phyloP scores from a whole-genome alignment of 1,284 basidiomycete species.

The Ganoderma resinaceum region DNA sequence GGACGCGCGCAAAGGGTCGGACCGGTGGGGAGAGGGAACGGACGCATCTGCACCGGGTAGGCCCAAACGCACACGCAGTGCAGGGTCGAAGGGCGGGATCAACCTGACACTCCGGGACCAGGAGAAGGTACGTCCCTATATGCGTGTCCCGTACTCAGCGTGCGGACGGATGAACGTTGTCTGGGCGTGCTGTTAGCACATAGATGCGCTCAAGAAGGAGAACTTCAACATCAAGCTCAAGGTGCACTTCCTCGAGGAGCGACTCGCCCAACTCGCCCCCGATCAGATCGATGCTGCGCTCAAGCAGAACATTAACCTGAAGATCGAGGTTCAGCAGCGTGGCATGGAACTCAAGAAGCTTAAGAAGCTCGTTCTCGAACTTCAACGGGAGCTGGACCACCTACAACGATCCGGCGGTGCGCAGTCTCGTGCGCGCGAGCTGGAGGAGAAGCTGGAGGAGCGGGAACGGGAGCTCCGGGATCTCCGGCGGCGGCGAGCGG shows the following conservation, averaged over 20 bases:
- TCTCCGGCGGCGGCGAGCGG: conserved; percentile 53
- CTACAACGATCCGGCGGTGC: conserved; percentile 64
- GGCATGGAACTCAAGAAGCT: conserved; percentile 94
- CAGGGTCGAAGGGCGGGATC: conserved; percentile 56
- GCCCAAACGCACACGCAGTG: conserved; percentile 48
- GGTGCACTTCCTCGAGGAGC: conserved; percentile 92
- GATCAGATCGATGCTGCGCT: conserved; percentile 92
- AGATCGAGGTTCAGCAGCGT: conserved; percentile 91
- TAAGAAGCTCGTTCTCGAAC: conserved; percentile 87
- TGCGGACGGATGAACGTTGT: not conserved
- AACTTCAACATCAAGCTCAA: conserved; percentile 95
- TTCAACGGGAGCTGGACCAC: conserved; percentile 80
- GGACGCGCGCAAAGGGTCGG: conserved; percentile 47
- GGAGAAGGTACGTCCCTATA: conserved; percentile 75
- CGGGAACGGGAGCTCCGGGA: conserved; percentile 73
- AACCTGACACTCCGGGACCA: conserved; percentile 91
- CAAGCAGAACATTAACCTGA: conserved; percentile 94
- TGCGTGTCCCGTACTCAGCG: not conserved
- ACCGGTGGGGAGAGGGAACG: conserved; percentile 43
- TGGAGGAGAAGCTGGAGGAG: conserved; percentile 74
- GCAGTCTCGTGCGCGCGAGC: conserved; percentile 61
- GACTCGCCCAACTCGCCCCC: conserved; percentile 85
- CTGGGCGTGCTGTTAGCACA: conserved; percentile 66
- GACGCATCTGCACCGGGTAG: conserved; percentile 53
- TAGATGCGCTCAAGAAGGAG: conserved; percentile 93